Conservation (phyloP, 768 basidiomycete genomes). For the Suillus subalutaceus region DNA sequence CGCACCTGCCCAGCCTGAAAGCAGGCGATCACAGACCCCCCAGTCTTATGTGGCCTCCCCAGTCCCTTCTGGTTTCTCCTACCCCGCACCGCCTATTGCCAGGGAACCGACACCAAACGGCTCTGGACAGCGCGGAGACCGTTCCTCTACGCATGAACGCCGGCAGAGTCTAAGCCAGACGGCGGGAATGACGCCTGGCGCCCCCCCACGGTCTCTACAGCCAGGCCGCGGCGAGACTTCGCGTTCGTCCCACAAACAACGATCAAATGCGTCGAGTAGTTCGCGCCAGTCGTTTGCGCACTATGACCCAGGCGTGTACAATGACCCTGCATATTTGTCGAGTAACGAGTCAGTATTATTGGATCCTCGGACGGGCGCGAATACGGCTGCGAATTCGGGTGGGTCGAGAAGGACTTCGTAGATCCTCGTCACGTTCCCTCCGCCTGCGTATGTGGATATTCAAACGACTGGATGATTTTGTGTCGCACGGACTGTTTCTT, state of each 20-base stretch:
- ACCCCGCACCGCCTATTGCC: conserved; percentile 32
- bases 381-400: conserved; percentile 28
- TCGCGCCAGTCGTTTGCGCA: conserved; percentile 21
- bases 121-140: conserved; percentile 8
- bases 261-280: conserved; percentile 29
- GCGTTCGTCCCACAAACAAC: conserved; percentile 18
- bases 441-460: conserved; percentile 20
- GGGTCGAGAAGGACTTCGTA: conserved; percentile 20
- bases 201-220: conserved; percentile 17
- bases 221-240: conserved; percentile 13
- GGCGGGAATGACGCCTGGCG: conserved; percentile 30
- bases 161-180: conserved; percentile 26
- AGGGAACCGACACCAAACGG: conserved; percentile 23
- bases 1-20: conserved; percentile 20
- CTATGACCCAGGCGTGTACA: conserved; percentile 27
- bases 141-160: conserved; percentile 28
- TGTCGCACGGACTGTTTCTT: not conserved
- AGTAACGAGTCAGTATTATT: conserved; percentile 29
- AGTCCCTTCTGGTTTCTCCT: conserved; percentile 27
- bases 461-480: conserved; percentile 13
- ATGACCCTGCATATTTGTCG: conserved; percentile 28
- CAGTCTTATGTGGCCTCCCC: conserved; percentile 29
- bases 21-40: conserved; percentile 23
- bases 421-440: conserved; percentile 20
- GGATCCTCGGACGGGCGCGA: conserved; percentile 27